These are phyloP conservation scores for Malassezia caprae DNA, from an alignment of 1,284 basidiomycete genomes.

Conservation along the genomic window DNA sequence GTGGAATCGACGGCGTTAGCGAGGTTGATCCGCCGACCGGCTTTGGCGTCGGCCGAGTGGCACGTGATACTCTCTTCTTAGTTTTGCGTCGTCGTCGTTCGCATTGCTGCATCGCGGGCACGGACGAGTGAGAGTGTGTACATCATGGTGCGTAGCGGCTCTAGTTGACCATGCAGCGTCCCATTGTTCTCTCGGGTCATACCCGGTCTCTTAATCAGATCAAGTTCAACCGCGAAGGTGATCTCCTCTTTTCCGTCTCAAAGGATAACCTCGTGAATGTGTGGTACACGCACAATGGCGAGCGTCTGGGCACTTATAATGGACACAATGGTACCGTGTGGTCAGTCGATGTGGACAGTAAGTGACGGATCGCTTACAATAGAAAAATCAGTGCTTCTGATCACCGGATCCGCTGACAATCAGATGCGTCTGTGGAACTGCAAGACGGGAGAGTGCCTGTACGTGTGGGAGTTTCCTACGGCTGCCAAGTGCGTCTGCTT, in stretches of 20 bases:
- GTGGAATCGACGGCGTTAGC: background rate
- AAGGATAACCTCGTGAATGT: conserved; percentile 93
- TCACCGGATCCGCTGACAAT: conserved; percentile 81
- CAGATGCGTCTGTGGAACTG: conserved; percentile 84
- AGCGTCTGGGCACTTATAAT: conserved; percentile 89
- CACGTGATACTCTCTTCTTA: conserved; percentile 18
- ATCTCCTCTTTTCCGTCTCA: conserved; percentile 87
- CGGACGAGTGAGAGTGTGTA: conserved; percentile 1
- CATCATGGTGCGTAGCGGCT: conserved; percentile 11
- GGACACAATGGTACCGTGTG: conserved; percentile 94
- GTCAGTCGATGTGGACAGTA: conserved; percentile 91
- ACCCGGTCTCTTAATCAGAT: conserved; percentile 82
- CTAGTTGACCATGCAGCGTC: conserved; percentile 22
- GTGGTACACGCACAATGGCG: conserved; percentile 98
- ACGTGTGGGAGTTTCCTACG: conserved; percentile 85
- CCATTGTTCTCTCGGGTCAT: conserved; percentile 61
- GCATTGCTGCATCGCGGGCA: background rate
- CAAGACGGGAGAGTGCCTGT: conserved; percentile 69
- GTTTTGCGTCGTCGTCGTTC: conserved; percentile 15
- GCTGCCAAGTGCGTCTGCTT: conserved; percentile 90
- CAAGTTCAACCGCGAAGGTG: conserved; percentile 79
- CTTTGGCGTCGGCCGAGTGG: conserved; percentile 10
- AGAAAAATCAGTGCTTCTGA: conserved; percentile 67
- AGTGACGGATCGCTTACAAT: conserved; percentile 48
- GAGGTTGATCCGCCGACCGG: background rate